phyloP scores from a whole-genome alignment of 2,329 filamentous ascomycete species.

The Fusarium torreyae region DNA sequence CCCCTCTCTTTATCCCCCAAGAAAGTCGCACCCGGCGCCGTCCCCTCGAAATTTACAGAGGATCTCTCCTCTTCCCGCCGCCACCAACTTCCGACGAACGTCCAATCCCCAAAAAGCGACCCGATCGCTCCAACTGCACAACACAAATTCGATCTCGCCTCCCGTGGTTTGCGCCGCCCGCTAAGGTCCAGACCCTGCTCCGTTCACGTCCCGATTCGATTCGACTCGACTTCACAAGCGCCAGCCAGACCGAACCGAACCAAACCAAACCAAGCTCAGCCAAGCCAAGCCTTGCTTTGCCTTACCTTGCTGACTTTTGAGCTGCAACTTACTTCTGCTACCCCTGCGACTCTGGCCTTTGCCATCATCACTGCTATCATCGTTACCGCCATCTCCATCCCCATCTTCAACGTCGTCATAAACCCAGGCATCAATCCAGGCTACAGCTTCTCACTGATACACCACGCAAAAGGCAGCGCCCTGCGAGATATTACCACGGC shows the following conservation, averaged over 20 bases:
- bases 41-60: conserved; percentile 25
- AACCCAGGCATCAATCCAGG: conserved; percentile 3
- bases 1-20: conserved; percentile 33
- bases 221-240: conserved; percentile 39
- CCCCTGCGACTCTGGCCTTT: conserved; percentile 30
- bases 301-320: conserved; percentile 42
- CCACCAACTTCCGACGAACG: conserved; percentile 35
- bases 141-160: conserved; percentile 44
- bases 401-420: conserved; percentile 9
- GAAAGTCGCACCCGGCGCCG: conserved; percentile 31
- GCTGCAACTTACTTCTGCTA: conserved; percentile 37
- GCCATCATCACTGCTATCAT: conserved; percentile 21
- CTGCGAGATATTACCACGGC: conserved; percentile 42
- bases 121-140: conserved; percentile 36
- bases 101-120: conserved; percentile 23
- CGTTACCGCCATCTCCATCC: conserved; percentile 2
- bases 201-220: conserved; percentile 43
- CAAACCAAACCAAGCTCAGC: conserved; percentile 14
- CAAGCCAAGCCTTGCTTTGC: conserved; percentile 41
- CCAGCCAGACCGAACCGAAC: neutral
- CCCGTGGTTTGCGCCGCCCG: conserved; percentile 44
- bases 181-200: conserved; percentile 45
- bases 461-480: conserved; percentile 40
- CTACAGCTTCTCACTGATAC: neutral
- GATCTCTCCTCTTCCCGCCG: conserved; percentile 30